Conservation (phyloP, 2,329 filamentous ascomycete genomes). For the Cadophora gregata region DNA sequence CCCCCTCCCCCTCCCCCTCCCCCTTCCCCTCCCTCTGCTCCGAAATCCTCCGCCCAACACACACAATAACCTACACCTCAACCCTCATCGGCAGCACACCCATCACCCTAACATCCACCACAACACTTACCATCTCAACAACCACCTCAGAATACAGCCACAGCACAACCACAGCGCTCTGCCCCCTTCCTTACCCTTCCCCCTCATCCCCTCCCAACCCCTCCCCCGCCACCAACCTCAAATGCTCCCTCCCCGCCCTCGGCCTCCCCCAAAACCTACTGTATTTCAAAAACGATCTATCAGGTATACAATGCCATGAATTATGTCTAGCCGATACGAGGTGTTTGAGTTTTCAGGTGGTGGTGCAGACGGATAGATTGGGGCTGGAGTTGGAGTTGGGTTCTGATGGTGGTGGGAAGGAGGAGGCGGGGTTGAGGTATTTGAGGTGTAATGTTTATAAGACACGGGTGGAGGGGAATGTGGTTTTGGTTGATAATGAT, state of each 20-base stretch:
- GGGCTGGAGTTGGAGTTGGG: too few relatives aligned
- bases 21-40: slow-evolving; percentile 3
- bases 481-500: too few relatives aligned
- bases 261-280: slow-evolving; percentile 6
- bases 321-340: not conserved
- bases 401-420: not conserved
- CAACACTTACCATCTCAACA: not conserved
- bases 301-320: slow-evolving; percentile 7
- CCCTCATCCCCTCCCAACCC: too few relatives aligned
- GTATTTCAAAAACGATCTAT: not conserved
- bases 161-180: slow-evolving; percentile 15
- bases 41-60: slow-evolving; percentile 6
- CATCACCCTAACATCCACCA: not conserved
- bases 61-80: not conserved
- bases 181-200: slow-evolving; percentile 4
- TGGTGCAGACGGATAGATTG: slow-evolving; percentile 6
- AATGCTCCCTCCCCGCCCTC: slow-evolving; percentile 1
- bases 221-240: too few relatives aligned
- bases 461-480: slow-evolving; percentile 7
- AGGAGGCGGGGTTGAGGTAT: slow-evolving; percentile 12
- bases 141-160: slow-evolving; percentile 9
- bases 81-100: not conserved
- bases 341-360: slow-evolving; percentile 18
- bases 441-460: slow-evolving; percentile 10
- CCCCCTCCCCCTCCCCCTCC: not conserved